These are phyloP conservation scores for Mrakiaceae sp. DNA, from an alignment of 1,284 basidiomycete genomes.

Conservation along the genomic window DNA sequence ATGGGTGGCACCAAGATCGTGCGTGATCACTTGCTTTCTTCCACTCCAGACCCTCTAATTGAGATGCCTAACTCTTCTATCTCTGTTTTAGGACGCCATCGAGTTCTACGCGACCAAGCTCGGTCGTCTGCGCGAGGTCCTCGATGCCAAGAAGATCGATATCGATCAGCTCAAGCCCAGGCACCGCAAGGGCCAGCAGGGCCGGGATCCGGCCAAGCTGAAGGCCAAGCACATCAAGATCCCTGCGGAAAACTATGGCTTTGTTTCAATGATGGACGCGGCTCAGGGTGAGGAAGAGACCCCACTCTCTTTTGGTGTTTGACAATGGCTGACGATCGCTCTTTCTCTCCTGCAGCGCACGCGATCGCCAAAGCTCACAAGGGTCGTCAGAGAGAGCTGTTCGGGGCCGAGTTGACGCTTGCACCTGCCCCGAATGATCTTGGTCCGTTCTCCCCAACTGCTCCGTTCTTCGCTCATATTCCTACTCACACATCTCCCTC, in stretches of 20 bases:
- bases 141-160: constrained; percentile 56
- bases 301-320: background rate
- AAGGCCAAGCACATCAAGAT: constrained; percentile 18
- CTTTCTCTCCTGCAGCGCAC: constrained; percentile 20
- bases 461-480: no score
- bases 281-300: constrained; percentile 5
- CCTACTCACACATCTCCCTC: background rate
- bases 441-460: constrained; percentile 12
- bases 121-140: constrained; percentile 45
- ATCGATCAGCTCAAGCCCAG: constrained; percentile 19
- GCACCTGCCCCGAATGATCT: constrained; percentile 36
- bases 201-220: background rate
- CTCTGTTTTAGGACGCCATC: constrained; percentile 50
- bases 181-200: constrained; percentile 2
- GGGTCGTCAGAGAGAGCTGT: constrained; percentile 31
- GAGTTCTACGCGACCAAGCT: constrained; percentile 53
- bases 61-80: no score
- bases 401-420: constrained; percentile 30
- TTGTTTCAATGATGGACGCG: constrained; percentile 18
- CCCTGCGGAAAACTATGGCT: constrained; percentile 24
- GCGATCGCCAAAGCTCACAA: constrained; percentile 33
- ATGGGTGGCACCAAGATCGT: constrained; percentile 43
- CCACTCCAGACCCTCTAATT: background rate
- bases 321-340: background rate
- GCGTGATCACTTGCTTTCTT: background rate